A percentile compares a stretch with the other conserved stretches of the same genome.
phyloP scores from a whole-genome alignment of 306 rosid genomes.

The Cicer bijugum region DNA sequence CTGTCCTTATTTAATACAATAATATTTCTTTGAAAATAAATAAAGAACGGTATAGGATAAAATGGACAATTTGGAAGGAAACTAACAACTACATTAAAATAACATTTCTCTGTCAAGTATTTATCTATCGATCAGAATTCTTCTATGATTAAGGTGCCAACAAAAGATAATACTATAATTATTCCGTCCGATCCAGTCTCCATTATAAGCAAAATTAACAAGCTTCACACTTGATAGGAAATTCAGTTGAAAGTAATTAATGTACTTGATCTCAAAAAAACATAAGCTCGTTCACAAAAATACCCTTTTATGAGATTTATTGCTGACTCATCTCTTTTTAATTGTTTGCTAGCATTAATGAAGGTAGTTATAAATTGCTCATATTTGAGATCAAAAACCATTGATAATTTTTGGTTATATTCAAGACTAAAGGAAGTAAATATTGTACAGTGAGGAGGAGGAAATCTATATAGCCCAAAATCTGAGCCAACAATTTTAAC shows the following conservation, averaged over 20 bases:
- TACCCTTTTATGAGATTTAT: conserved; percentile 7
- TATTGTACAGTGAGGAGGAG: neutral
- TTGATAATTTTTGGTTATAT: neutral
- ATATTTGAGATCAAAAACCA: too few species aligned
- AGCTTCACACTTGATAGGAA: neutral
- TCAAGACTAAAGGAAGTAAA: neutral
- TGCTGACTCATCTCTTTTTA: neutral
- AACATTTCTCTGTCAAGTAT: neutral
- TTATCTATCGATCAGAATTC: conserved; percentile 30
- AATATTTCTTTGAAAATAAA: neutral
- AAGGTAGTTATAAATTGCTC: too few species aligned
- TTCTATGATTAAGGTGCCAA: neutral
- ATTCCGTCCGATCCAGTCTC: neutral
- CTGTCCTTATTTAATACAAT: neutral
- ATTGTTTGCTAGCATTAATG: neutral
- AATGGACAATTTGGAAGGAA: conserved; percentile 11
- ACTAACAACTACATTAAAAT: neutral
- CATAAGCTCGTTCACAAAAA: neutral
- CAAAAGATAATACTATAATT: neutral
- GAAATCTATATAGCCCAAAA: neutral
- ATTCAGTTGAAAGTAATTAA: neutral
- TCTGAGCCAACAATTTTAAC: neutral
- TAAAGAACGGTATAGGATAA: neutral
- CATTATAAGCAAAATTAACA: neutral
- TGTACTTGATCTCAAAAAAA: neutral